Evolutionary conservation across 1,284 basidiomycete genomes (phyloP), one percentile per base, ranked within the genome.

Genomic region (Austropuccinia psidii): DNA sequence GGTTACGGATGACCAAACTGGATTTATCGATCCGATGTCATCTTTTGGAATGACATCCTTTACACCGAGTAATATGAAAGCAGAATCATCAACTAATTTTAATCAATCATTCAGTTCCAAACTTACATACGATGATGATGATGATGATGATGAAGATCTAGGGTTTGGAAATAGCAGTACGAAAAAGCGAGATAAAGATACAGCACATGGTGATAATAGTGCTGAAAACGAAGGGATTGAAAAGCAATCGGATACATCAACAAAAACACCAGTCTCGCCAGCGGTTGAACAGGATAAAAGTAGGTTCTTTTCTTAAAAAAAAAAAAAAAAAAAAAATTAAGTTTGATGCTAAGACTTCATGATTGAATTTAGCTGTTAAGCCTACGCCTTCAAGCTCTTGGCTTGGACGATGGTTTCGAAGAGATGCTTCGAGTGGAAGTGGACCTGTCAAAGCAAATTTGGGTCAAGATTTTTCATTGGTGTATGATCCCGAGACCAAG

Each of bases 401-500:
- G 94, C 82, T 98, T 37, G 87, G 89, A 65, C 85, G 89, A 9
- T 86, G 88, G 75, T 79, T 83, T 74, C 81, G 80, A 76, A 78
- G 81, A 11, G 79, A 81, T 35, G 77, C 78, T 27, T 84, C 85
- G 17, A n/a, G n/a, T 17, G 76, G 74, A 2, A 83, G 87, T 15
- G 89, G 84, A 19, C 91, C 93, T 7, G 83, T 93, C 73, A 89
- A 87, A 79, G 96, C 95, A 19, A 98, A 91, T 77, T 85, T 98
- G 27, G 96, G 96, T 21, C 91, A 98, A 78, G 88, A 95, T 79
- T 91, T 86, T 37, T 85, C 88, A 55, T 95, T 98, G 83, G 90
- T 93, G 77, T 99, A 91, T 80, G 96, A 99, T 81, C 88, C 90
- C 78, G 93, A 97, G 27, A 85, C 90, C 76, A 96, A 96, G 82